Base-by-base conservation (phyloP, 1,284 basidiomycete species). In the Leccinum angustisporum region DNA sequence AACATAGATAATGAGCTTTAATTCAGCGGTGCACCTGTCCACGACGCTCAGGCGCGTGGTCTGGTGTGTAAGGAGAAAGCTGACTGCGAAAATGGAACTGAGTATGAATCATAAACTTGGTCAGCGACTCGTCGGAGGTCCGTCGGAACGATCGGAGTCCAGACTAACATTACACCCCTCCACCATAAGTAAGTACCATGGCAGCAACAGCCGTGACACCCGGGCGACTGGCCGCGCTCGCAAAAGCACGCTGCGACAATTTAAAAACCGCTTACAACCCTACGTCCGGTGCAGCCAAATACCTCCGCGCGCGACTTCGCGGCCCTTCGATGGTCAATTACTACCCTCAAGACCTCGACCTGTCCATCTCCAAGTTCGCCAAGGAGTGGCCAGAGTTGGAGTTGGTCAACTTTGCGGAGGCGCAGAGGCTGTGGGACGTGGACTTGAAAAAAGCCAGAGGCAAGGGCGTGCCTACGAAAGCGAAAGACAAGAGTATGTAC, bases 201-300 rank as follows among this genome's bases (percentile, higher is more conserved):
- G 3, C 25, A 14, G 10, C 30, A 18, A 11, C 11, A 53, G 30
- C 6, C 16, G 69, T 79, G 31, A 67, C 72, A 11, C 78, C 80
- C 34, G 76, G 80, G 33, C 81, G 84, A 61, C 73, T 90, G 30
- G 77, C 79, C 40, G 79, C 83, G 8, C 78, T 92, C 54, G 81
- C 75, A 0, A 80, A 81, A 54, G 78, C 88, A 8, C 86, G 87
- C 58, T 88, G 85, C 71, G 74, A 81, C 31, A 85, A 97, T 60
- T 96, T 96, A 74, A 85, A 93, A 73, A 95, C 92, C 5, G 81
- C 88, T 3, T 93, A 90, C 76, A 96, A 95, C 76, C 92, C 92
- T 0, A 83, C 82, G 5, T 86, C 85, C 50, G n/a, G n/a, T n/a
- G 73, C 84, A 7, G 87, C 91, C 21, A 95, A 95, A 76, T 92